Evolutionary conservation across 176 grass and related monocot genomes (phyloP), one percentile per base, ranked within the genome.

Genomic region (Alloteropsis semialata): DNA sequence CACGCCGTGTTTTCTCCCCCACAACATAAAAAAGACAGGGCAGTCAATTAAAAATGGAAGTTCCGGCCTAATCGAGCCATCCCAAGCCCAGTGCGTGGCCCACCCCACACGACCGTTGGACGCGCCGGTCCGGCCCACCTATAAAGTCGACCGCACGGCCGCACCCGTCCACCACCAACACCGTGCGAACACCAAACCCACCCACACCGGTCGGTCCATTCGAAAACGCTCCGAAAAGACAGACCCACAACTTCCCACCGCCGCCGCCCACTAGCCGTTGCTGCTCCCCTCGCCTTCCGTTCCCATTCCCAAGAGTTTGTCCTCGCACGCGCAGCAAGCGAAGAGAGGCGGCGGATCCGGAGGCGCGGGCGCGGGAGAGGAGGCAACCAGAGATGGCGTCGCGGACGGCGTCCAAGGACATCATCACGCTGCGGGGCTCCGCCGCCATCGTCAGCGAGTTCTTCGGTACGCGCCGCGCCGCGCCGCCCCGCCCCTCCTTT

Each of bases 391-490:
- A 70, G 69, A 99, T 99, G 96, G 96, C 83, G 61, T 96, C 93
- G 74, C 88, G 93, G 91, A 96, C 93, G 21, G 78, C 64, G 66
- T 92, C 93, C 54, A 99, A 99, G 96, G 96, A 99, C 66, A 92
- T 99, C 93, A 99, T 99, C 91, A 96, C 96, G 1, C 93, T 99
- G 56, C 87, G 90, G 44, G 96, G 96, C 77, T 99, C 96, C 46
- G 82, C 96, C 18, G 91, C 96, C 75, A 99, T 99, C 82, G 89
- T 99, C 91, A 92, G 96, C 93, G 93, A 99, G 85, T 99, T 99
- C 89, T 96, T 99, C 76, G 91, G 93, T 98, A 84, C 75, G 43
- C 72, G 7, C n/a, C n/a, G n/a, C n/a, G n/a, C n/a, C 29, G 54
- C 67, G 16, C 72, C 72, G 28, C 24, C 29, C 12, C 57, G 43